These are phyloP conservation scores for Colletotrichum tanaceti DNA, from an alignment of 2,329 filamentous ascomycete species.

Conservation along the genomic window DNA sequence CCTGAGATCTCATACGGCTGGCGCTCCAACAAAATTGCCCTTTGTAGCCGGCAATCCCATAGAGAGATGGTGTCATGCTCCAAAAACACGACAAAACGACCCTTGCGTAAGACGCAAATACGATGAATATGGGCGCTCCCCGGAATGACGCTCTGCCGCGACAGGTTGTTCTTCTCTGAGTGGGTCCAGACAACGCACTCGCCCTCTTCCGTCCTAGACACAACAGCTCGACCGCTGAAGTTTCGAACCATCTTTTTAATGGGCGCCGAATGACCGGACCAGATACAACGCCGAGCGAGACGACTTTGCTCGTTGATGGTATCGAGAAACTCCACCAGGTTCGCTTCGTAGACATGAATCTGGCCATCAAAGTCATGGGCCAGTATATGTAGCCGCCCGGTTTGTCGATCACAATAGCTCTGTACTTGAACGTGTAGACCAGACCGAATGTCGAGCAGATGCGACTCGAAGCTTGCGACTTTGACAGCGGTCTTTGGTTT, in stretches of 20 bases:
- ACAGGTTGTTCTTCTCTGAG: conserved; percentile 63
- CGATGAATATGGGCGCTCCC: conserved; percentile 80
- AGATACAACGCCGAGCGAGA: conserved; percentile 72
- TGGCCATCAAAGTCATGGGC: conserved; percentile 87
- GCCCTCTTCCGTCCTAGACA: conserved; percentile 82
- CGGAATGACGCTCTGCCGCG: conserved; percentile 75
- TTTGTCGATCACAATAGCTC: conserved; percentile 75
- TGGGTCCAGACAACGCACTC: conserved; percentile 89
- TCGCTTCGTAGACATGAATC: conserved; percentile 83
- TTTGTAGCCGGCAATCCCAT: conserved; percentile 78
- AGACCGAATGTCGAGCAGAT: conserved; percentile 60
- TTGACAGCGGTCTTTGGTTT: conserved; percentile 81
- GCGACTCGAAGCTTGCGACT: conserved; percentile 79
- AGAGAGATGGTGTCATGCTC: conserved; percentile 77
- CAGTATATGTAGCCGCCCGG: conserved; percentile 77
- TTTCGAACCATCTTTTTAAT: conserved; percentile 90
- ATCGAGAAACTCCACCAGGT: conserved; percentile 84
- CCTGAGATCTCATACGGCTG: conserved; percentile 70
- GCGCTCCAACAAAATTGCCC: conserved; percentile 69
- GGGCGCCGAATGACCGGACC: conserved; percentile 85
- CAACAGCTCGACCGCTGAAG: conserved; percentile 80
- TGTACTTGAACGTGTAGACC: conserved; percentile 73
- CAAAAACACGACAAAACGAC: conserved; percentile 83
- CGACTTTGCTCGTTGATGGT: conserved; percentile 71
- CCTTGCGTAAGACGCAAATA: conserved; percentile 81